Evolutionary conservation across 108 stramenopile species (phyloP), one percentile per base, ranked within the genome.

Genomic region (Fragilaria crotonensis): DNA sequence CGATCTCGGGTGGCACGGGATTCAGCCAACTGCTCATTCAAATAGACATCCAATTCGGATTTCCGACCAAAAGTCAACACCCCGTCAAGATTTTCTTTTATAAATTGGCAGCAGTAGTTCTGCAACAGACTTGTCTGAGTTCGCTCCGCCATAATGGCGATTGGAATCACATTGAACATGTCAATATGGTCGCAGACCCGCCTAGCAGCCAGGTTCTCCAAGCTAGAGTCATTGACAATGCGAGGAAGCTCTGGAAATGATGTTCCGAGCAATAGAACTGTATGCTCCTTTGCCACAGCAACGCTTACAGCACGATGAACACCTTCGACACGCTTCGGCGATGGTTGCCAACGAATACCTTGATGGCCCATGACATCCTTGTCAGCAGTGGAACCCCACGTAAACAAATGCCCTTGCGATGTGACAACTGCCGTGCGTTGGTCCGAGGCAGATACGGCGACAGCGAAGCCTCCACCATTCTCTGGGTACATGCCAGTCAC

Each of bases 221-320:
- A 68, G 21, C 2, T 22, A 48, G 20, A n/a, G 2, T 26, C 25
- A 25, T 1, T 1, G 19, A 33, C 30, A 4, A 18, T 7, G 19
- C 28, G n/a, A 30, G 80, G 75, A 1, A 84, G 45, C 5, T 55
- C 26, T 5, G 89, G 89, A 60, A 88, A 86, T 57, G 62, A 70
- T 5, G 86, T 68, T 11, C 86, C 90, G 22, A 87, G 67, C 33
- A 92, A 69, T 11, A 92, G 49, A 33, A 77, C 84, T 4, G 86
- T 86, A 53, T 92, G 90, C 48, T 92, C 90, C 54, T 86, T 85
- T 2, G 84, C 86, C 30, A 75, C 80, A 22, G 86, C 77, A 2
- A 92, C 77, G 32, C 61, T 72, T 18, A 92, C 84, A 7, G 90
- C 90, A 25, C 86, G 63, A 59, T 84, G 78, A 3, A 92, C 76